Evolutionary conservation across 805 yeast genomes (phyloP).

Genomic region (Yamadazyma tumulicola): DNA sequence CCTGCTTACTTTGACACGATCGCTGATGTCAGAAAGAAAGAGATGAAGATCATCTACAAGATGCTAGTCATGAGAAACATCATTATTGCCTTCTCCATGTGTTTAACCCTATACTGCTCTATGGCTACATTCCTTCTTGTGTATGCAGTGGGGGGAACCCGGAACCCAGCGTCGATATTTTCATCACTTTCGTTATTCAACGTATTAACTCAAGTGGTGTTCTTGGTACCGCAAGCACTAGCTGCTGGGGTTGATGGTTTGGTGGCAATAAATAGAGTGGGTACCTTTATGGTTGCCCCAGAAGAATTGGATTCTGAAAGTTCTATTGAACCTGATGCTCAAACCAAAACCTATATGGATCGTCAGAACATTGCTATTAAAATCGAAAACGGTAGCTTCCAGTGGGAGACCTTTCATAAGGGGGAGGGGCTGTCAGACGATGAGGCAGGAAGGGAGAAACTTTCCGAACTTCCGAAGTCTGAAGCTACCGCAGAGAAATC

Average conservation of each 20-base stretch:
- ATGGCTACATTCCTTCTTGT: constrained; percentile 47
- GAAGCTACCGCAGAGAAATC: constrained; percentile 1
- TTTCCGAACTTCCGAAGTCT: not conserved
- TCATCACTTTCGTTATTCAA: constrained; percentile 68
- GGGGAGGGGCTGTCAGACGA: constrained; percentile 4
- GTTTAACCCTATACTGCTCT: constrained; percentile 69
- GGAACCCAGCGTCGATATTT: constrained; percentile 60
- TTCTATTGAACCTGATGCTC: constrained; percentile 24
- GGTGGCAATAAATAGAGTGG: constrained; percentile 57
- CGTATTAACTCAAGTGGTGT: constrained; percentile 56
- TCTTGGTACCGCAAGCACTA: constrained; percentile 67
- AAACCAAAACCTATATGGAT: constrained; percentile 20
- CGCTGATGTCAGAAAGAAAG: constrained; percentile 53
- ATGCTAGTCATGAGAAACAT: constrained; percentile 66
- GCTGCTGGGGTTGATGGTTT: constrained; percentile 66
- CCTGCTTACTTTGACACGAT: constrained; percentile 62
- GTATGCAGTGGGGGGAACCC: constrained; percentile 23
- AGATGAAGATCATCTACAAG: constrained; percentile 55
- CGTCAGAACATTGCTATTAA: constrained; percentile 16
- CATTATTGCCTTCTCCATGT: constrained; percentile 58
- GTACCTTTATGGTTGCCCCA: constrained; percentile 45
- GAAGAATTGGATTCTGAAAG: constrained; percentile 26
- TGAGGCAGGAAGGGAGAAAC: not conserved
- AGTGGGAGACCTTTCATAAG: constrained; percentile 26
- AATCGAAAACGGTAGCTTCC: constrained; percentile 21